phyloP scores from a whole-genome alignment of 2,329 filamentous ascomycete species.

The Fusarium virguliforme region DNA sequence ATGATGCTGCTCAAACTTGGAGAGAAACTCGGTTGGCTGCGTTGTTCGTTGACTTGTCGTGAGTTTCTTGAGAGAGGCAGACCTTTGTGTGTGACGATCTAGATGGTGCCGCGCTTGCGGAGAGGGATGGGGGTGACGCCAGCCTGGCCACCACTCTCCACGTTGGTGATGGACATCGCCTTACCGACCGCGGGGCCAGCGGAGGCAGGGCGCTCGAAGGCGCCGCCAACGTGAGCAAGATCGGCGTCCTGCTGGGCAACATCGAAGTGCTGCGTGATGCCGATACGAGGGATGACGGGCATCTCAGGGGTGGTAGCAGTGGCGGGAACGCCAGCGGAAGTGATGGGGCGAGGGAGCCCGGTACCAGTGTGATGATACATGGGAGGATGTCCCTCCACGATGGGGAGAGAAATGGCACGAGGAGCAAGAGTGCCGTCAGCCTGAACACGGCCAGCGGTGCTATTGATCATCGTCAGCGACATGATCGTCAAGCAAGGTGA shows the following conservation, averaged over 20 bases:
- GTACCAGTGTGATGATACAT: not conserved
- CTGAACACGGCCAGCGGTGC: not conserved
- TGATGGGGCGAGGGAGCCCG: not conserved
- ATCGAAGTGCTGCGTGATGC: not conserved
- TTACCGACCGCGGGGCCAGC: not conserved
- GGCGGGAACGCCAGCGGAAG: not conserved
- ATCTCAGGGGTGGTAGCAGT: not conserved
- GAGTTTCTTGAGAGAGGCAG: conserved; percentile 2
- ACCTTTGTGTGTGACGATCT: conserved; percentile 3
- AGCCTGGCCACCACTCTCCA: not conserved
- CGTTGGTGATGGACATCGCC: not conserved
- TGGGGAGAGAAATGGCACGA: not conserved
- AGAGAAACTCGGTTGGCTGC: not conserved
- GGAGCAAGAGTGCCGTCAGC: not conserved
- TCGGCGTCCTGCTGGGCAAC: not conserved
- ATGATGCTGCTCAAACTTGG: not conserved
- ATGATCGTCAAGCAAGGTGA: not conserved
- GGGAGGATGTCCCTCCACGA: not conserved
- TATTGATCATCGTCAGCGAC: conserved; percentile 1
- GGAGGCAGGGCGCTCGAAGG: not conserved
- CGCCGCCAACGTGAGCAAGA: not conserved
- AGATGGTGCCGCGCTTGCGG: not conserved
- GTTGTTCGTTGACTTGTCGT: not conserved
- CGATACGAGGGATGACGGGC: not conserved
- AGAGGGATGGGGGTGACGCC: not conserved